phyloP scores from a whole-genome alignment of 2,329 filamentous ascomycete genomes.

The Diaporthe sp. region DNA sequence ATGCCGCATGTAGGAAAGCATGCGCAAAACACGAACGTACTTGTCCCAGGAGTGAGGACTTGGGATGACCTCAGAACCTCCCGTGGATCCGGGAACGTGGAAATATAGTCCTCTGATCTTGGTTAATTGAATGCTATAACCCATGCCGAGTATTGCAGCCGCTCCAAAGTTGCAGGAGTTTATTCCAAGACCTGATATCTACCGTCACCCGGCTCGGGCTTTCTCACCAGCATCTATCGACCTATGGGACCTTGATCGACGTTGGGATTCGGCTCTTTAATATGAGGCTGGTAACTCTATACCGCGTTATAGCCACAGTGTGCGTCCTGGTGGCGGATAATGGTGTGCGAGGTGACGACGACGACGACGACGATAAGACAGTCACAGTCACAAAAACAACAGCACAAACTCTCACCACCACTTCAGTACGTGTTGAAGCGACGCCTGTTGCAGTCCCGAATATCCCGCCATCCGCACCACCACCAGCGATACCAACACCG shows the following conservation, averaged over 20 bases:
- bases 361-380: slow-evolving; percentile 12
- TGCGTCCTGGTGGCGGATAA: slow-evolving; percentile 12
- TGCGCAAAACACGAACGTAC: slow-evolving; percentile 20
- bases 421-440: neutral
- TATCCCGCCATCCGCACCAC: neutral
- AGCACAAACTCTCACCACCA: neutral
- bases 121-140: neutral
- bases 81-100: neutral
- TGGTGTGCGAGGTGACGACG: neutral
- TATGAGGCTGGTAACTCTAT: slow-evolving; percentile 28
- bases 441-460: neutral
- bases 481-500: neutral
- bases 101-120: slow-evolving; percentile 12
- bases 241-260: slow-evolving; percentile 12
- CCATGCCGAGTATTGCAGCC: neutral
- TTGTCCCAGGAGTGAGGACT: neutral
- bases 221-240: neutral
- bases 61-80: slow-evolving; percentile 13
- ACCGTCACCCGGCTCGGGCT: neutral
- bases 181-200: neutral
- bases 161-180: neutral
- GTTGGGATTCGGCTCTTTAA: neutral
- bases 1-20: slow-evolving; percentile 15
- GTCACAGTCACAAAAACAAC: neutral
- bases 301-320: slow-evolving; percentile 16